Conservation (phyloP, 768 basidiomycete species). For the Neoboletus magnificus region DNA sequence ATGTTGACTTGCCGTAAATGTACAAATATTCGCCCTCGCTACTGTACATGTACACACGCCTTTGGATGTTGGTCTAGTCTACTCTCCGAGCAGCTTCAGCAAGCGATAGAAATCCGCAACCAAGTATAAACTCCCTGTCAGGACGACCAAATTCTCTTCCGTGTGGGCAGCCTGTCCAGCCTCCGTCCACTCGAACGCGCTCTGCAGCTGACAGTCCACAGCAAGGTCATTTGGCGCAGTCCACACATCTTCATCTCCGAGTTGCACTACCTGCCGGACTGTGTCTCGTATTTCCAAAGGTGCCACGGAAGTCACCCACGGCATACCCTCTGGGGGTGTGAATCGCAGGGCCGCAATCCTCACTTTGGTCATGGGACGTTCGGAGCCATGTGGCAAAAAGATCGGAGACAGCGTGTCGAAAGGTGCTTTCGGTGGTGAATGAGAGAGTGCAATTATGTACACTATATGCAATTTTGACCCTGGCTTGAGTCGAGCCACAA, state of each 20-base stretch:
- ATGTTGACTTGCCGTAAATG: background rate
- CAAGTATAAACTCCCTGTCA: constrained; percentile 92
- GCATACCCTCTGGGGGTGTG: constrained; percentile 85
- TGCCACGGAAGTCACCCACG: constrained; percentile 77
- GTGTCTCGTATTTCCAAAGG: constrained; percentile 47
- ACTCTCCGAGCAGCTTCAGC: constrained; percentile 12
- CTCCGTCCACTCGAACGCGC: constrained; percentile 51
- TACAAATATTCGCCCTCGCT: background rate
- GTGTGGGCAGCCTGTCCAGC: constrained; percentile 1
- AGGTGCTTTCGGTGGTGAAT: constrained; percentile 84
- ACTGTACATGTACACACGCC: too few species aligned
- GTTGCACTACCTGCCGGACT: constrained; percentile 41
- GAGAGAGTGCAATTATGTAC: constrained; percentile 78
- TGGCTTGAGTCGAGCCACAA: constrained; percentile 25
- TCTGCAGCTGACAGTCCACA: constrained; percentile 35
- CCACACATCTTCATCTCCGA: constrained; percentile 45
- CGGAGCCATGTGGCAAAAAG: constrained; percentile 40
- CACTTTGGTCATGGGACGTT: constrained; percentile 30
- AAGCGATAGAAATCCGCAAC: constrained; percentile 89
- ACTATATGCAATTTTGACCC: constrained; percentile 44
- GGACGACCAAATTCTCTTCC: constrained; percentile 51
- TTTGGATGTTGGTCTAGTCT: too few species aligned
- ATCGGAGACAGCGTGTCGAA: constrained; percentile 68
- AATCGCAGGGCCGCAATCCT: constrained; percentile 60
- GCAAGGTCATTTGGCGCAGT: constrained; percentile 32